A percentile compares a stretch with the other conserved stretches of the same genome.
phyloP scores from a whole-genome alignment of 2,329 filamentous ascomycete species.

The Aspergillus tamarii region DNA sequence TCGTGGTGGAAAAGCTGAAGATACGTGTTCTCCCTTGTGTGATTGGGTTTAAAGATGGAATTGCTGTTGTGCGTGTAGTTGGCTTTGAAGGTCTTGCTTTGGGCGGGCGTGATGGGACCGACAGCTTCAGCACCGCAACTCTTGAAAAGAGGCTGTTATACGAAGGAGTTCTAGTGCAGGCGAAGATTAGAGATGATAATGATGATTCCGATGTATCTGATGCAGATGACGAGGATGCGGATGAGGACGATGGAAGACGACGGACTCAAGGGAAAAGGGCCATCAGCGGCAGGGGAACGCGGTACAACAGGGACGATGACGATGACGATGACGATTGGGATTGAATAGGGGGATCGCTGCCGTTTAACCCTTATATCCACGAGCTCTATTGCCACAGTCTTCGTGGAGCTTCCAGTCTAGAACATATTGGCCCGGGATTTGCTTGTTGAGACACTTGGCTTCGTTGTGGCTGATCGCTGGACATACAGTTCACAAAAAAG shows the following conservation, averaged over 20 bases:
- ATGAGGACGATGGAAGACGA: slow-evolving; percentile 19
- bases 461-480: neutral
- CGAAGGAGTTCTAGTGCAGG: slow-evolving; percentile 42
- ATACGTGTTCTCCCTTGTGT: slow-evolving; percentile 53
- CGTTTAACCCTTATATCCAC: neutral
- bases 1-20: slow-evolving; percentile 51
- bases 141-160: slow-evolving; percentile 47
- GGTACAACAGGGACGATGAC: slow-evolving; percentile 35
- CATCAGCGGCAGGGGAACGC: slow-evolving; percentile 37
- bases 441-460: neutral
- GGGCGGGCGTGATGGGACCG: slow-evolving; percentile 41
- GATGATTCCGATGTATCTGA: slow-evolving; percentile 31
- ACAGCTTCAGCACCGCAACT: slow-evolving; percentile 43
- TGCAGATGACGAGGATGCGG: slow-evolving; percentile 29
- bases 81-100: slow-evolving; percentile 52
- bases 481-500: neutral
- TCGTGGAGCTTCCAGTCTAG: neutral
- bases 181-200: slow-evolving; percentile 34
- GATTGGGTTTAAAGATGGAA: slow-evolving; percentile 52
- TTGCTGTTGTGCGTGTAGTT: slow-evolving; percentile 48
- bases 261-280: slow-evolving; percentile 22
- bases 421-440: neutral
- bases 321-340: slow-evolving; percentile 53
- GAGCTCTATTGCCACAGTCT: neutral
- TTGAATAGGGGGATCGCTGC: slow-evolving; percentile 29